Evolutionary conservation across 352 stramenopile genomes (phyloP), one percentile per base, ranked within the genome.

Genomic region (Phytophthora idaei): DNA sequence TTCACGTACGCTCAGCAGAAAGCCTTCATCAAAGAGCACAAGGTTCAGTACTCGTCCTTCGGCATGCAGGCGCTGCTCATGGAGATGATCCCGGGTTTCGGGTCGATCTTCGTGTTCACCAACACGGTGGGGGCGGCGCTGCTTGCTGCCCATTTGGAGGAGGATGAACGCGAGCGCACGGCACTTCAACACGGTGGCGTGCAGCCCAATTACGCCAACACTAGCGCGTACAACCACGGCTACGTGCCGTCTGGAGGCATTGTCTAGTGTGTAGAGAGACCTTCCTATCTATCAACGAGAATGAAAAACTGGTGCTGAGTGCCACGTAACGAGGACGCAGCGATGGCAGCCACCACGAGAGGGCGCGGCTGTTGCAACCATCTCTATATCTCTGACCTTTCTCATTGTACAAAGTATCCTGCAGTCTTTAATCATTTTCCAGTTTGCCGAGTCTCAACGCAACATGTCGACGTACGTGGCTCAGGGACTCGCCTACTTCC

Each of bases 51-150:
- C 73, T 78, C 78, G 37, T 70, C 68, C 9, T 93, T 93, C 37
- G 85, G 85, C 39, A 88, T 89, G 76, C 83, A 90, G 55, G 79
- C 77, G 29, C 73, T 91, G 61, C 80, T 89, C 31, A 59, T 93
- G 57, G 83, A 93, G 61, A 89, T 93, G 76, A 85, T 92, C 47
- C 85, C 85, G 8, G 71, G 80, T 47, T 54, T 91, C 25, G 83
- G 81, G 21, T 74, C 76, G 63, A 50, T 93, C 32, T 91, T 91
- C 50, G 60, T 87, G 15, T 89, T 93, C 62, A 91, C 85, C 11
- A 93, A 93, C 67, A 72, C 85, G 14, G 78, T 89, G 36, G 82
- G 85, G 31, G 82, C 85, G 2, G 85, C 85, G 36, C 72, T 91
- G 14, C 85, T 90, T 41, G 84, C 84, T 11, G 82, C 77, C 4